Evolutionary conservation across 345 rosid species (phyloP), one percentile per base, ranked within the genome.

Genomic region (Raphanus raphanistrum): DNA sequence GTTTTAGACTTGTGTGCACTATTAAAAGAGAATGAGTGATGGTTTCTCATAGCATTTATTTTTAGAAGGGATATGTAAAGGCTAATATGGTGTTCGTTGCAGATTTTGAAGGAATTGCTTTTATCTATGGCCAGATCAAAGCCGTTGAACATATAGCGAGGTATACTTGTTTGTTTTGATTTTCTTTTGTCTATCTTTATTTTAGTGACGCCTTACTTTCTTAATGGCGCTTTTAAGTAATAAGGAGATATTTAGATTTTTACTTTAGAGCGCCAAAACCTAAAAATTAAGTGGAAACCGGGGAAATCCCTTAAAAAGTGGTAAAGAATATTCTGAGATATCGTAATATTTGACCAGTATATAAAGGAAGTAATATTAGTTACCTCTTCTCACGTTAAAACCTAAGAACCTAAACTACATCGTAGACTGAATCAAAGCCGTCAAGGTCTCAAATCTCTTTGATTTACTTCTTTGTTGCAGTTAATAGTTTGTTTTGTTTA

Each of bases 1-100:
- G 59, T 31, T 57, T 45, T 62, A 12, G 26, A 74, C 70, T 29
- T 41, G 21, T 48, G 67, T 59, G 72, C 67, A 58, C 26, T 60
- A 35, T 61, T 48, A 17, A 17, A 58, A 66, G 70, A 54, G 70
- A 68, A 63, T 38, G 29, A 31, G 8, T 74, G 67, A 26, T 71
- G 43, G 65, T 61, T 77, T 76, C 77, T 65, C 55, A 48, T 28
- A 63, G 36, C 62, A 76, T 72, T 29, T 50, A 5, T 32, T 32
- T 4, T 32, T 28, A 28, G 3, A 2, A 28, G 31, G 31, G 3
- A 28, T 28, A 28, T 3, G 31, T 28, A 28, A 28, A 28, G 2
- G 31, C 31, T 28, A 28, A 28, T 28, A 28, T 31, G 33, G 33
- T 0, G 33, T 4, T 6, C 4, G 33, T 31, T 31, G 33, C 33